A percentile compares a stretch with the other conserved stretches of the same genome.
Conservation (phyloP, 129 eudicot genomes). For the Pseudognaphalium luteoalbum region DNA sequence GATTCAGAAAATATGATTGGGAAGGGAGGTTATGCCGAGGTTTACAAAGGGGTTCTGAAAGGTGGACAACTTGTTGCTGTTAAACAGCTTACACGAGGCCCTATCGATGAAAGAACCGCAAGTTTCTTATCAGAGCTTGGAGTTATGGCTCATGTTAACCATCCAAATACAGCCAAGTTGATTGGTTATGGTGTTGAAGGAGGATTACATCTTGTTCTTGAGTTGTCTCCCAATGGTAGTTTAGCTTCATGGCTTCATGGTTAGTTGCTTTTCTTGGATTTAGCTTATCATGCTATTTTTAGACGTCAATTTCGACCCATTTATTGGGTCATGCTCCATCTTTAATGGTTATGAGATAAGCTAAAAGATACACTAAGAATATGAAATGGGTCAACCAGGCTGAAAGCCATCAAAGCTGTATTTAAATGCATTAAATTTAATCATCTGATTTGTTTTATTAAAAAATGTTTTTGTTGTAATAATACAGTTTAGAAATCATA, state of each 20-base stretch:
- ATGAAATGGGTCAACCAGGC: neutral
- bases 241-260: constrained; percentile 90
- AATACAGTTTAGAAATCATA: neutral
- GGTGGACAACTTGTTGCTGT: constrained; percentile 80
- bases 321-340: neutral
- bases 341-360: neutral
- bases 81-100: constrained; percentile 71
- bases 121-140: constrained; percentile 87
- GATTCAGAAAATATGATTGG: constrained; percentile 73
- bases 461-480: neutral
- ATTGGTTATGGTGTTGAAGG: constrained; percentile 95
- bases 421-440: neutral
- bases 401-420: neutral
- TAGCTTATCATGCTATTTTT: neutral
- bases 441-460: neutral
- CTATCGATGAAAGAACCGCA: constrained; percentile 59
- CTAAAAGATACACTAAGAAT: neutral
- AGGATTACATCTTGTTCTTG: constrained; percentile 86
- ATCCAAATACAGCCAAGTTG: constrained; percentile 81
- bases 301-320: neutral
- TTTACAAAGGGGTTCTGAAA: constrained; percentile 69
- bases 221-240: constrained; percentile 86
- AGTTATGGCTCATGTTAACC: constrained; percentile 90
- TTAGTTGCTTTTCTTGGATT: constrained; percentile 35
- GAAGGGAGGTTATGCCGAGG: constrained; percentile 97